These are phyloP conservation scores for Omphalotus guepiniiformis DNA, from an alignment of 768 basidiomycete species.

Conservation along the genomic window DNA sequence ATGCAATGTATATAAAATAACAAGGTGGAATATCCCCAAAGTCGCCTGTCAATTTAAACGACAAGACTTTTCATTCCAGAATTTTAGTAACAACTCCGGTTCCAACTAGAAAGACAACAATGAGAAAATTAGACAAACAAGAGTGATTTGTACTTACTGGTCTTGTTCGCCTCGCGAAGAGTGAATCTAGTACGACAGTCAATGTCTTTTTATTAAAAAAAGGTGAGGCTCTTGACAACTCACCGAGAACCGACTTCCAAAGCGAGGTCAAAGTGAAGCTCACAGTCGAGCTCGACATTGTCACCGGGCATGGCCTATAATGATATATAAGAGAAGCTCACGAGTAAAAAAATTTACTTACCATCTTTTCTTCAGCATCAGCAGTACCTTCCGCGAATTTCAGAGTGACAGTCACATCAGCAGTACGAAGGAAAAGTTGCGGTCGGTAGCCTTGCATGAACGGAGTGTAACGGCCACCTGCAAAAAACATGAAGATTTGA, in stretches of 20 bases:
- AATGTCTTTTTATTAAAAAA: background rate
- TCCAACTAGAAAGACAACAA: conserved; percentile 52
- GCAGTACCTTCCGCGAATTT: conserved; percentile 84
- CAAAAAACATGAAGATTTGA: conserved; percentile 13
- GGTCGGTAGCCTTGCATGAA: conserved; percentile 95
- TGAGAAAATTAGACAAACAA: conserved; percentile 4
- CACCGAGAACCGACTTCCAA: conserved; percentile 82
- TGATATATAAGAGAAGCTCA: conserved; percentile 2
- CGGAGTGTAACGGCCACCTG: conserved; percentile 79
- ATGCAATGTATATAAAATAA: conserved; percentile 5
- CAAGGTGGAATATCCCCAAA: too few relatives aligned
- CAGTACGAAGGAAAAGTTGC: conserved; percentile 93
- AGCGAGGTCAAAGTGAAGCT: conserved; percentile 80
- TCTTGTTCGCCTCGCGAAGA: conserved; percentile 91
- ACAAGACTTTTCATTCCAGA: conserved; percentile 31
- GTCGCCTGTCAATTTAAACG: background rate
- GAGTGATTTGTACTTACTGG: conserved; percentile 51
- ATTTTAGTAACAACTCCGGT: conserved; percentile 94
- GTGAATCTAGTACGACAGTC: conserved; percentile 56
- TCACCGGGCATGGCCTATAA: conserved; percentile 92
- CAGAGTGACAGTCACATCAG: conserved; percentile 83
- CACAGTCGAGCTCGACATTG: conserved; percentile 90
- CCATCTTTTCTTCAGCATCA: conserved; percentile 86
- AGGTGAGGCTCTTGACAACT: conserved; percentile 13
- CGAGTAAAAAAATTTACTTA: conserved; percentile 21